Percentiles rank a stretch among this genome's conserved stretches.
Conservation (phyloP, 805 yeast genomes). For the Candida pini region DNA sequence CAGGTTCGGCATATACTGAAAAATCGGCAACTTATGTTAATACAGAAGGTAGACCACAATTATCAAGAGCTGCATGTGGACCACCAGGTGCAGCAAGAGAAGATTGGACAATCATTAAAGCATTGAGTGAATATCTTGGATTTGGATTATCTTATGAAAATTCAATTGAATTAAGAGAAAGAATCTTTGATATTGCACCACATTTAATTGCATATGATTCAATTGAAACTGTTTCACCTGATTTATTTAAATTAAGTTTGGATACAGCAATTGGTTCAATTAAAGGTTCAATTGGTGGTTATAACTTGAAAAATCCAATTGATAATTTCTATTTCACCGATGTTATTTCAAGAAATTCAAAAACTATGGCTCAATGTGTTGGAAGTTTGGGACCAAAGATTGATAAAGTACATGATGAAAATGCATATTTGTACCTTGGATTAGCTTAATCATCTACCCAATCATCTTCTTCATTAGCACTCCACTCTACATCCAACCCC, state of each 20-base stretch:
- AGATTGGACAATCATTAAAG: conserved; percentile 86
- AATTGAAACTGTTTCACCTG: conserved; percentile 60
- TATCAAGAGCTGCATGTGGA: conserved; percentile 79
- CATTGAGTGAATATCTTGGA: conserved; percentile 71
- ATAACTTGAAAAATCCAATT: conserved; percentile 60
- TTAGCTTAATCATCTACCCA: conserved; percentile 17
- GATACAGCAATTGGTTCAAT: conserved; percentile 28
- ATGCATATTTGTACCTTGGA: conserved; percentile 29
- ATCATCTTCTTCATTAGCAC: neutral
- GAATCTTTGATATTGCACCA: conserved; percentile 76
- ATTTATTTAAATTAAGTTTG: conserved; percentile 53
- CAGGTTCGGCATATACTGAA: conserved; percentile 87
- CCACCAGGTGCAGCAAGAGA: conserved; percentile 89
- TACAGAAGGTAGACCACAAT: conserved; percentile 86
- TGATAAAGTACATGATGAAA: conserved; percentile 50
- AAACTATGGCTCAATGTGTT: conserved; percentile 87
- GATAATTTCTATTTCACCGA: conserved; percentile 85
- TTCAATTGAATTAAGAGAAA: conserved; percentile 55
- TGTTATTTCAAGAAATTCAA: conserved; percentile 79
- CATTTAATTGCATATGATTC: conserved; percentile 71
- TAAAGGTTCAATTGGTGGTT: conserved; percentile 33
- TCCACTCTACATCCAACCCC: conserved; percentile 1
- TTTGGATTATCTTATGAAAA: conserved; percentile 74
- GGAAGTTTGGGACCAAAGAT: conserved; percentile 63
- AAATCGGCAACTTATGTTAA: conserved; percentile 79